These are phyloP conservation scores for Annulohypoxylon maeteangense DNA, from an alignment of 495 filamentous ascomycete genomes.

Conservation along the genomic window DNA sequence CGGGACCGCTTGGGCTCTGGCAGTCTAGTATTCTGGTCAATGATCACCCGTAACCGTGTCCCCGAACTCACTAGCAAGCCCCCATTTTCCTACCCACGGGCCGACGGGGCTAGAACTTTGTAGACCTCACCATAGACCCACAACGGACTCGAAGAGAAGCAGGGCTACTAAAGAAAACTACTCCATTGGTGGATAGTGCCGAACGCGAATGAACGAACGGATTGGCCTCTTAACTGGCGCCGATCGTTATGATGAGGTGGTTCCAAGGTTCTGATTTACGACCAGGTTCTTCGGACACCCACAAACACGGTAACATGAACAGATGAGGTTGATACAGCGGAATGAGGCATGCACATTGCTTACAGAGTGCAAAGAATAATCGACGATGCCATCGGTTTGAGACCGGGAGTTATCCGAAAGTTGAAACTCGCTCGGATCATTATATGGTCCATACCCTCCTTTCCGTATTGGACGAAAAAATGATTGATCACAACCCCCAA, in stretches of 20 bases:
- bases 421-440: slow-evolving; percentile 25
- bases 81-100: slow-evolving; percentile 15
- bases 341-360: background rate
- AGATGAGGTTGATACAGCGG: background rate
- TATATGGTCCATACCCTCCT: background rate
- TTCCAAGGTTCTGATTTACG: slow-evolving; percentile 14
- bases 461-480: slow-evolving; percentile 14
- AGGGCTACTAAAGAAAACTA: background rate
- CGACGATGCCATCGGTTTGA: slow-evolving; percentile 9
- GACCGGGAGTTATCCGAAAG: slow-evolving; percentile 24
- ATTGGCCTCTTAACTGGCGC: slow-evolving; percentile 2
- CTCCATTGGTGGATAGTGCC: slow-evolving; percentile 18
- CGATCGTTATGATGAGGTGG: slow-evolving; percentile 19
- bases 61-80: background rate
- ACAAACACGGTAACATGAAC: slow-evolving; percentile 14
- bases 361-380: slow-evolving; percentile 10
- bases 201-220: slow-evolving; percentile 3
- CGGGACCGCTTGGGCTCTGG: background rate
- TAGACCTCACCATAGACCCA: slow-evolving; percentile 6
- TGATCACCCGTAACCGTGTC: background rate
- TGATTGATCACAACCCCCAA: slow-evolving; percentile 32
- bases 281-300: slow-evolving; percentile 8
- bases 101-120: slow-evolving; percentile 26
- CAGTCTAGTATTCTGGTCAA: background rate
- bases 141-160: slow-evolving; percentile 1